Evolutionary conservation across 192 early-diverging fungal genomes (phyloP), one percentile per base, ranked within the genome.

Genomic region (Entrophospora sp.): DNA sequence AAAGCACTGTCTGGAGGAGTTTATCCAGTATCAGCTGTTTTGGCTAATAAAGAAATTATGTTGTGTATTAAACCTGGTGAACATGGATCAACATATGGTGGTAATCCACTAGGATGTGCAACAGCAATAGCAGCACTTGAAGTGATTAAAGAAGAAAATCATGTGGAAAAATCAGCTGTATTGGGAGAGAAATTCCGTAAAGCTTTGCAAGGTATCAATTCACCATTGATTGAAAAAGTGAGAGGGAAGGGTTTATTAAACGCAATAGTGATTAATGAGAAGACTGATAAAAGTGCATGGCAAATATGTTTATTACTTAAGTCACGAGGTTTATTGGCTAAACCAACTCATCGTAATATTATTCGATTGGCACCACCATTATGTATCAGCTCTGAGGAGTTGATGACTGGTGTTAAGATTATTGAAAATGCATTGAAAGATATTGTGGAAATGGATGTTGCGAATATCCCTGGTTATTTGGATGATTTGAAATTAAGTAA

Each of bases 321-420:
- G 76, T 84, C 88, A 66, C 87, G 90, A 70, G 94, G 94, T 37
- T 75, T 99, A 38, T 82, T 99, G 48, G 96, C 96, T 40, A 99
- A 99, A 79, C 96, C 96, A 22, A 99, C 96, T 25, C 96, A 99
- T 79, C 82, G 87, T 64, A 96, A 96, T 81, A 96, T 98, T 71
- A 98, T 98, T 67, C 91, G 96, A 20, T 81, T 98, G 14, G 94
- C 96, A 2, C 96, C 96, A 46, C 92, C 93, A 63, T 84, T 98
- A 57, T 89, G 85, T 76, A 98, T 98, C 68, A 92, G 87, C 18
- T 91, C 94, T 56, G 87, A 86, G 64, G 88, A 98, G 73, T 81
- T 98, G 20, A 76, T 84, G 73, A 71, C 85, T 25, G 90, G 90
- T 65, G 83, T 89, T 20, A 75, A 81, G 16, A 92, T 94, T 45